Base-by-base conservation (phyloP, 108 stramenopile species). In the Chaetoceros muelleri region DNA sequence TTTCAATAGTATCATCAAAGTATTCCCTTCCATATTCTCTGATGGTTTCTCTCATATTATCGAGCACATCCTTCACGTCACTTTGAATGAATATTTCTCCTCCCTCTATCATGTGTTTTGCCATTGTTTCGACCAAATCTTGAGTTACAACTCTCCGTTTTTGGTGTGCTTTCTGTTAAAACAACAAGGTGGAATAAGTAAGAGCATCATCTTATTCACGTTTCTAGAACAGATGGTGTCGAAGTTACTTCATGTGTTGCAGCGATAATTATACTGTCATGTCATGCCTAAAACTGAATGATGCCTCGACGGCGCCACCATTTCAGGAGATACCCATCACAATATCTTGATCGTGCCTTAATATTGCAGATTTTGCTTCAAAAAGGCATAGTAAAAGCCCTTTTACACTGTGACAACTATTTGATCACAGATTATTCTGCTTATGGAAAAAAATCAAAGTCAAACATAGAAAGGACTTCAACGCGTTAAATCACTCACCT, bases 101-200 rank as follows among this genome's bases (percentile, higher is more conserved):
- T n/a, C 64, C 69, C 52, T 63, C 64, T 17, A 56, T 52, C 76
- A 84, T 72, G 56, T 74, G 80, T 46, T 72, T 67, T 8, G 81
- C 85, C 47, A 95, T 24, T 0, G 81, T 82, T 7, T 31, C 21
- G 0, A 89, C 83, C 30, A 95, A 57, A 21, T 74, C 75, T 0
- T 73, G 64, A 28, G 79, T 82, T 1, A 90, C 86, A 28, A 95
- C 90, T 27, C 94, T 60, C 45, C 94, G 76, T 57, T 95, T 95
- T 44, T 67, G 24, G 55, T 80, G 79, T 18, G 61, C 52, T 23
- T 74, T 75, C 46, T 40, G 13, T 40, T n/a, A n/a, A n/a, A n/a
- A n/a, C n/a, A n/a, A n/a, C 34, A 40, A 40, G 34, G 34, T 5
- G 13, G 13, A 40, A 40, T 40, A 40, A 40, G 34, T 10, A 13